Evolutionary conservation across 768 basidiomycete genomes (phyloP).

Genomic region (Mrakia hoshinonis): DNA sequence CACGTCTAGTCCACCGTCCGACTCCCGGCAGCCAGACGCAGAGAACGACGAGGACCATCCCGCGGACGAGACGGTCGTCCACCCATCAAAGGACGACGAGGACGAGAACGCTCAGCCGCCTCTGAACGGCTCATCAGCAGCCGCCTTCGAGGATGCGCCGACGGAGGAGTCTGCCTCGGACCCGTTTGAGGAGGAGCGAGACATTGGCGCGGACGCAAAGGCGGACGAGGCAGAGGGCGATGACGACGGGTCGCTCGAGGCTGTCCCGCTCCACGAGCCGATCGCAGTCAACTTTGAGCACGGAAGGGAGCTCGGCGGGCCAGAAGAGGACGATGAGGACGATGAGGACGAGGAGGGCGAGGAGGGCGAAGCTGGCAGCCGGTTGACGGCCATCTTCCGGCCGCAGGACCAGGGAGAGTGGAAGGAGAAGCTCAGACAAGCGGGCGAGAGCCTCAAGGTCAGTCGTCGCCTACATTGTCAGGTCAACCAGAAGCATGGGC

Average conservation of each 20-base stretch:
- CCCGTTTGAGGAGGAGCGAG: not conserved
- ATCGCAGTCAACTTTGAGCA: not conserved
- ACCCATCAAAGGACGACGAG: constrained; percentile 4
- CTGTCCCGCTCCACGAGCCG: not conserved
- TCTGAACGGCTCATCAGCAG: not conserved
- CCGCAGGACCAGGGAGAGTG: constrained; percentile 79
- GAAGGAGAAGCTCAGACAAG: constrained; percentile 52
- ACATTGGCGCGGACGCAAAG: not conserved
- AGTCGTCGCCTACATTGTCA: not conserved
- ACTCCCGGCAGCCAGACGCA: not conserved
- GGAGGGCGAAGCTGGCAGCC: constrained; percentile 25
- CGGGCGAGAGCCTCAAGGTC: constrained; percentile 30
- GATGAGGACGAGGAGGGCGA: not conserved
- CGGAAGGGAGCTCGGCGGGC: constrained; percentile 22
- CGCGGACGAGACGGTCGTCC: not conserved
- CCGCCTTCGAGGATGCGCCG: not conserved
- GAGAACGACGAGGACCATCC: not conserved
- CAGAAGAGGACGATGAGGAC: constrained; percentile 50
- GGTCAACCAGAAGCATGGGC: not conserved
- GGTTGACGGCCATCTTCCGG: constrained; percentile 62
- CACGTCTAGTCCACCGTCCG: not conserved
- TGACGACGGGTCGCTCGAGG: constrained; percentile 16
- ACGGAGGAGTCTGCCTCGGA: not conserved
- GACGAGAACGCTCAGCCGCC: not conserved
- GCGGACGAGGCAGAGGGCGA: constrained; percentile 49